phyloP scores from a whole-genome alignment of 2,329 filamentous ascomycete species.

The Colletotrichum sp. region DNA sequence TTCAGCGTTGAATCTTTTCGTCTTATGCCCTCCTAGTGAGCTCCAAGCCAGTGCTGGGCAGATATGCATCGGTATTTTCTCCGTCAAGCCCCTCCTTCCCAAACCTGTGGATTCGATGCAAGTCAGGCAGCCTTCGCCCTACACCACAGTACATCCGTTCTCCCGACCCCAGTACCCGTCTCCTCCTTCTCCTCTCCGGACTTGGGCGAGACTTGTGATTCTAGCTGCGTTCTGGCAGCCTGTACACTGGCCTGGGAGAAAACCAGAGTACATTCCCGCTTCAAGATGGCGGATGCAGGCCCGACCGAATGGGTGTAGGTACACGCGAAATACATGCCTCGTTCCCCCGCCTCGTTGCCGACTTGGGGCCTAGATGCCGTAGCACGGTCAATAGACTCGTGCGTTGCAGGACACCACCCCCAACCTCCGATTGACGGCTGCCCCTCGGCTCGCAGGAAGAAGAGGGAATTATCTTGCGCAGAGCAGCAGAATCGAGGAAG shows the following conservation, averaged over 20 bases:
- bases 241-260: not conserved
- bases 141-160: not conserved
- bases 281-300: not conserved
- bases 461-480: not conserved
- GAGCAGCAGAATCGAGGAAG: not conserved
- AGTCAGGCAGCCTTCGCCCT: not conserved
- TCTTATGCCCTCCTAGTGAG: not conserved
- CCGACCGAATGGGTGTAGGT: constrained; percentile 1
- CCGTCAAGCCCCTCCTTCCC: not conserved
- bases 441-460: not conserved
- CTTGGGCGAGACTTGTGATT: not conserved
- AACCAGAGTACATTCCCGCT: not conserved
- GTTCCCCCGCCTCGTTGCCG: constrained; percentile 3
- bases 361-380: not conserved
- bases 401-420: not conserved
- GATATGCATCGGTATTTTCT: not conserved
- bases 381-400: not conserved
- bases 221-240: not conserved
- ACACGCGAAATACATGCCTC: constrained; percentile 5
- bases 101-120: not conserved
- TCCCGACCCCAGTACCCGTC: not conserved
- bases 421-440: not conserved
- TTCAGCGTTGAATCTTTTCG: not conserved
- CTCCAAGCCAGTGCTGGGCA: not conserved
- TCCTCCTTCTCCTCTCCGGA: not conserved